Base-by-base conservation (phyloP, 2,329 filamentous ascomycete species). In the Trichophyton rubrum region DNA sequence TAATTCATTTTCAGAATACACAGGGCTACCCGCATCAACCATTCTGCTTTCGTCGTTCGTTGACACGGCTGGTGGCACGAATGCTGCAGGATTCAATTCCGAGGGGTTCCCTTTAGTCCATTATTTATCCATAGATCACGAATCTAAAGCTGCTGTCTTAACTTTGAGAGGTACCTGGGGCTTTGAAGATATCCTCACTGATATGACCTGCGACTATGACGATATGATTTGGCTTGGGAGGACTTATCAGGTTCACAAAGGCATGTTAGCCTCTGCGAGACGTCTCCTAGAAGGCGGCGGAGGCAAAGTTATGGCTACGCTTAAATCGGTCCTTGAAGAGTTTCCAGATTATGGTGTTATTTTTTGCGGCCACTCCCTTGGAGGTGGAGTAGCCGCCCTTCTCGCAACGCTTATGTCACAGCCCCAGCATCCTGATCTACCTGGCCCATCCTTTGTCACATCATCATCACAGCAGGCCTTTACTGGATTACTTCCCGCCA, bases 131-230 rank as follows among this genome's bases (percentile, higher is more conserved):
- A 74, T 89, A 0, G 86, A 89, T 65, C 85, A 87, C 67, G 83
- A 85, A 58, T 85, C 85, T 1, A 85, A 84, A 66, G 85, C 86
- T 0, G 83, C 89, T 0, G 85, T 89, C 0, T 75, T 89, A n/a
- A 85, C 85, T 1, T 86, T 87, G 58, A 81, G 86, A 41, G 86
- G 86, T 1, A 89, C 86, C 0, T 76, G 88, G 43, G 86, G 86
- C 0, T 88, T 89, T 62, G 86, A 89, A 66, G 86, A 89, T 67
- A 82, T 89, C 24, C 73, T 89, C 40, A 85, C 85, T 0, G 86
- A 89, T 67, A 82, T 89, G 80, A 85, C 85, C 33, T 89, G 86
- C 70, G 86, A 88, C 55, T 89, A 88, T 58, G 64, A 65, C 30
- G 64, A 65, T 40, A 73, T 87, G 8, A 63, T 75, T 3, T 86